Evolutionary conservation across 768 basidiomycete species (phyloP), one percentile per base, ranked within the genome.

Genomic region (Glaciozyma martinii): DNA sequence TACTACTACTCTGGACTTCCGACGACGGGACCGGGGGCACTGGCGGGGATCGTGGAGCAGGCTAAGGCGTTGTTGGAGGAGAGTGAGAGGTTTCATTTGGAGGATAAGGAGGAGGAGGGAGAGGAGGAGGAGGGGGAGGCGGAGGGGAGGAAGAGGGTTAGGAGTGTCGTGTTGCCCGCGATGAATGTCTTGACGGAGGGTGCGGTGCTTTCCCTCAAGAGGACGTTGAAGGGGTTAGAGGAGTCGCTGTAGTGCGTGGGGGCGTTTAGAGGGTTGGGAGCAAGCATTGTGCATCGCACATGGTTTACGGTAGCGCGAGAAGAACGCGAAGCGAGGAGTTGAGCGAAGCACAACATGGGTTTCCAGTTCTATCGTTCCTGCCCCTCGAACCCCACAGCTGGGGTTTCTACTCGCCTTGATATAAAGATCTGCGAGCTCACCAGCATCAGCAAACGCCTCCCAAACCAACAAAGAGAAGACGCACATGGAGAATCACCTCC

Each of bases 161-260:
- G 29, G 55, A 66, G 65, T 46, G 74, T 74, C 27, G 87, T 89
- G 0, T 83, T 92, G 16, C 86, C 88, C n/a, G 80, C 85, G 66
- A 76, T 90, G 71, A 87, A 86, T 23, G 57, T 70, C 0, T 29
- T 70, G 55, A 66, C 2, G 77, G 82, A n/a, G 89, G 90, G 53
- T 86, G 88, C 3, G 85, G 87, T 62, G 84, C 43, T 92, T 71
- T 82, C 84, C 18, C 78, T 92, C 43, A 84, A 86, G 76, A 82
- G 88, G 78, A 89, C 85, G 66, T 78, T 91, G 74, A 77, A 73
- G 58, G 89, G 83, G 76, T 77, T 92, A 66, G 82, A 86, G 67
- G 75, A 53, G 40, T 47, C 75, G 50, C 37, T 40, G 37, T 40
- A 40, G 37, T 13, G 37, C 2, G 33, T 8, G 37, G 37, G n/a